Evolutionary conservation across 371 early-diverging fungal genomes (phyloP).

Genomic region (Mortierella sp.): DNA sequence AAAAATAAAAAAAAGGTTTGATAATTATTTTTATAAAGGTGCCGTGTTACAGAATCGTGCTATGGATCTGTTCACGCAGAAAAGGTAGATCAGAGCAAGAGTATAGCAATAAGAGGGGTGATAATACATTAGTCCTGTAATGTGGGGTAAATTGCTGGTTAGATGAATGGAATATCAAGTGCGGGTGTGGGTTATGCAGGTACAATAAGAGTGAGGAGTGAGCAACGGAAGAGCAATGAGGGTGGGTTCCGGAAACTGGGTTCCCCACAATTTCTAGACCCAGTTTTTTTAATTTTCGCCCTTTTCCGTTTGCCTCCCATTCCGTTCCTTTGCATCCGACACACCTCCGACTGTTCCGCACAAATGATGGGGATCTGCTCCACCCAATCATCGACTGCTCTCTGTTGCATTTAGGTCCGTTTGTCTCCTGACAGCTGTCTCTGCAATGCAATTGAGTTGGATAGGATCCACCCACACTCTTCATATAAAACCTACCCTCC

Average conservation of each 20-base stretch:
- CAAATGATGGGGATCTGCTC: not conserved
- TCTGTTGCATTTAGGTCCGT: not conserved
- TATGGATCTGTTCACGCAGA: too few relatives aligned
- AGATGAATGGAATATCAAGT: not conserved
- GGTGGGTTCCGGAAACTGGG: not conserved
- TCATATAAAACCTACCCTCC: slow-evolving; percentile 11
- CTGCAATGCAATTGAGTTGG: slow-evolving; percentile 1
- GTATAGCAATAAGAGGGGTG: not conserved
- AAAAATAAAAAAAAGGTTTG: not conserved
- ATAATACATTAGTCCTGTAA: not conserved
- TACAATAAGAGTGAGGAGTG: not conserved
- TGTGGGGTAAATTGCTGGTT: not conserved
- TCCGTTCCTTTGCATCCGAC: not conserved
- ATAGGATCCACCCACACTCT: not conserved
- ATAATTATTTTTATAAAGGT: not conserved
- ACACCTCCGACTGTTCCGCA: not conserved
- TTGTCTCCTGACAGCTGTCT: not conserved
- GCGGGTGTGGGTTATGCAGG: not conserved
- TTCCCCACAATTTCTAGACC: not conserved
- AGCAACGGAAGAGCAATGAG: not conserved
- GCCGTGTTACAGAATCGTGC: not conserved
- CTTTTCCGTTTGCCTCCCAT: not conserved
- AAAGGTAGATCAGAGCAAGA: too few relatives aligned
- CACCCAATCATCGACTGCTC: not conserved
- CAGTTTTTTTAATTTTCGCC: not conserved